phyloP scores from a whole-genome alignment of 208 protist genomes.

The Borovskyia barvae region DNA sequence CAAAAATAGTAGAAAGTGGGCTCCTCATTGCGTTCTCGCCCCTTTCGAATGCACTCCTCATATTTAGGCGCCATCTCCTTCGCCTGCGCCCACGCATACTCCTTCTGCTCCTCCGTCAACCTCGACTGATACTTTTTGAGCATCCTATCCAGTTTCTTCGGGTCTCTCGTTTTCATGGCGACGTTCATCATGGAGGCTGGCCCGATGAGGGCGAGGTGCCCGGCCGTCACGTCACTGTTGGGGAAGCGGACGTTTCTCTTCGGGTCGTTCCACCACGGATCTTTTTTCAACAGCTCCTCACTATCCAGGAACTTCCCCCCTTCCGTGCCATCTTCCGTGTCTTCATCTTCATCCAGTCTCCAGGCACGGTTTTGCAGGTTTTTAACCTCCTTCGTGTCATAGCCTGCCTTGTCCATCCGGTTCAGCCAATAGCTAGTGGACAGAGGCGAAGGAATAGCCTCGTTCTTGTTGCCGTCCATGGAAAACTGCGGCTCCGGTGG shows the following conservation, averaged over 20 bases:
- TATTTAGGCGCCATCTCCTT: slow-evolving; percentile 90
- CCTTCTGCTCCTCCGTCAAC: slow-evolving; percentile 84
- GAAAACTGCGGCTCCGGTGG: slow-evolving; percentile 39
- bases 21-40: slow-evolving; percentile 78
- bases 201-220: slow-evolving; percentile 77
- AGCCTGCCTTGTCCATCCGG: slow-evolving; percentile 81
- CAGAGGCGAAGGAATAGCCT: slow-evolving; percentile 84
- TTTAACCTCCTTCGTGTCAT: slow-evolving; percentile 80
- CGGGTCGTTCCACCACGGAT: slow-evolving; percentile 87
- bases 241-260: slow-evolving; percentile 79
- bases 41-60: slow-evolving; percentile 72
- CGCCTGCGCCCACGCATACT: slow-evolving; percentile 83
- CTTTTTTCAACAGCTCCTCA: slow-evolving; percentile 86
- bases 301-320: slow-evolving; percentile 70
- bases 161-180: slow-evolving; percentile 79
- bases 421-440: slow-evolving; percentile 87
- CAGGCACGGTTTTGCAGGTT: slow-evolving; percentile 68
- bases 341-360: slow-evolving; percentile 64
- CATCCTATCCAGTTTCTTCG: slow-evolving; percentile 84
- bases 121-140: slow-evolving; percentile 77
- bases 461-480: slow-evolving; percentile 67
- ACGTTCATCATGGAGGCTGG: slow-evolving; percentile 91
- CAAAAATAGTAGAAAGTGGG: slow-evolving; percentile 86
- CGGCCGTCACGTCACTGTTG: slow-evolving; percentile 78
- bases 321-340: slow-evolving; percentile 33